Percentiles rank a stretch among this genome's conserved stretches.
Conservation (phyloP, 495 filamentous ascomycete genomes). For the Staphylotrichum longicolle region DNA sequence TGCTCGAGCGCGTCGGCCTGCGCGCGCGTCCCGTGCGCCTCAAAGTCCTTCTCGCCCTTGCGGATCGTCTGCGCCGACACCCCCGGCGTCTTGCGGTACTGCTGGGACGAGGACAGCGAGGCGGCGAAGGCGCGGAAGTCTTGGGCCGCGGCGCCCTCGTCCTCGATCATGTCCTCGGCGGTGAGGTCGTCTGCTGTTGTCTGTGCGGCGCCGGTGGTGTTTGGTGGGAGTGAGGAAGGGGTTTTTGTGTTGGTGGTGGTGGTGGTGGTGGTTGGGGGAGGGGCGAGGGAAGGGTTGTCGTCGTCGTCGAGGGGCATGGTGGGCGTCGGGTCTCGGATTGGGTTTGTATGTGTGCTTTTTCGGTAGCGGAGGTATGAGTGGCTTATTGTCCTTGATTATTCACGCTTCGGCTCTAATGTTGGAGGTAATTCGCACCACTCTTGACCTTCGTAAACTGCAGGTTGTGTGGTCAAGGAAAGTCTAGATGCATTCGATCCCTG, state of each 20-base stretch:
- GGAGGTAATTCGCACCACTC: no score
- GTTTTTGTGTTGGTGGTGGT: neutral
- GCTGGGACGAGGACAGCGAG: neutral
- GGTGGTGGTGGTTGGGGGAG: conserved; percentile 1
- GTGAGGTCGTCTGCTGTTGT: conserved; percentile 29
- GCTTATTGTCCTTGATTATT: neutral
- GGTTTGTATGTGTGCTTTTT: neutral
- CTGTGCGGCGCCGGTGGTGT: conserved; percentile 5
- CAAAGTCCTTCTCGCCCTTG: conserved; percentile 91
- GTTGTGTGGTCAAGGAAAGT: no score
- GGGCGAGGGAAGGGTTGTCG: conserved; percentile 32
- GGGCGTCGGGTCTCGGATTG: neutral
- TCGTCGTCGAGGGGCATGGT: conserved; percentile 49
- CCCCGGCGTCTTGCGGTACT: conserved; percentile 43
- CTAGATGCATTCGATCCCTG: no score
- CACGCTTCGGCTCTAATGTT: no score
- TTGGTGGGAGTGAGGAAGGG: conserved; percentile 2
- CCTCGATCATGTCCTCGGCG: conserved; percentile 57
- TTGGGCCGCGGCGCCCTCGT: conserved; percentile 62
- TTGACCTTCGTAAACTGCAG: no score
- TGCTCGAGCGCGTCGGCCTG: conserved; percentile 73
- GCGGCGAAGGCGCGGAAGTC: conserved; percentile 60
- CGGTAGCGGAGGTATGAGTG: no score
- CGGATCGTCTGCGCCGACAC: conserved; percentile 47
- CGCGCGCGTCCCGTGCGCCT: conserved; percentile 79